Evolutionary conservation across 1,139 yeast species (phyloP).

Genomic region (Debaryomycetaceae sp.): DNA sequence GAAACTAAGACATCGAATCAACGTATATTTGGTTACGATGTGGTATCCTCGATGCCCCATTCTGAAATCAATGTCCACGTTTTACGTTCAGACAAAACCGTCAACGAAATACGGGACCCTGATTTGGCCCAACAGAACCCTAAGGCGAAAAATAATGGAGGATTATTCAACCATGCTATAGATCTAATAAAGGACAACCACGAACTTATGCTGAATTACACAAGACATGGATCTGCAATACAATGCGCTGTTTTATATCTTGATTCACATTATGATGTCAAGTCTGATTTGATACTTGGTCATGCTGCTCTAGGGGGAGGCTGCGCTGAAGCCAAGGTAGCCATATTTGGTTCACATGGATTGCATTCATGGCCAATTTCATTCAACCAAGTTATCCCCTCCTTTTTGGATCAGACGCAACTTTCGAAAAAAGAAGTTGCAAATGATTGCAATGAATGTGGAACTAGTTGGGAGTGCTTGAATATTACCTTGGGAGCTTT

Average conservation of each 20-base stretch:
- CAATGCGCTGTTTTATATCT: constrained; percentile 83
- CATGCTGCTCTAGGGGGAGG: constrained; percentile 98
- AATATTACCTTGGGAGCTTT: constrained; percentile 90
- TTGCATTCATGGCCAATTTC: constrained; percentile 84
- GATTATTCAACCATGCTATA: constrained; percentile 71
- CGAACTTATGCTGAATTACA: constrained; percentile 18
- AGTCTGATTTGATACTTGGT: constrained; percentile 58
- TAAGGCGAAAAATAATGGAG: constrained; percentile 69
- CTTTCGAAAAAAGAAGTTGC: constrained; percentile 72
- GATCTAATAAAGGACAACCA: constrained; percentile 55
- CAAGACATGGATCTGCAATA: constrained; percentile 38
- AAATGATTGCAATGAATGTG: constrained; percentile 80
- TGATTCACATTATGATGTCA: constrained; percentile 80
- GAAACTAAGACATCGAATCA: constrained; percentile 51
- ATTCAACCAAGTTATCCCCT: constrained; percentile 64
- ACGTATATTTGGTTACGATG: constrained; percentile 35
- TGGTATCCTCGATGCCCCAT: constrained; percentile 40
- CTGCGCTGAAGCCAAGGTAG: constrained; percentile 61
- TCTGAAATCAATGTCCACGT: constrained; percentile 75
- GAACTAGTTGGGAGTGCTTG: constrained; percentile 87
- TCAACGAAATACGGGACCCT: constrained; percentile 70
- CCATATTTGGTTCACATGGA: constrained; percentile 94
- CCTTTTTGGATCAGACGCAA: constrained; percentile 68
- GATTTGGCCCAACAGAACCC: constrained; percentile 85
- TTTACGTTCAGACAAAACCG: constrained; percentile 60